phyloP scores from a whole-genome alignment of 2,329 filamentous ascomycete species.

The Chrysoporthe deuterocubensis region DNA sequence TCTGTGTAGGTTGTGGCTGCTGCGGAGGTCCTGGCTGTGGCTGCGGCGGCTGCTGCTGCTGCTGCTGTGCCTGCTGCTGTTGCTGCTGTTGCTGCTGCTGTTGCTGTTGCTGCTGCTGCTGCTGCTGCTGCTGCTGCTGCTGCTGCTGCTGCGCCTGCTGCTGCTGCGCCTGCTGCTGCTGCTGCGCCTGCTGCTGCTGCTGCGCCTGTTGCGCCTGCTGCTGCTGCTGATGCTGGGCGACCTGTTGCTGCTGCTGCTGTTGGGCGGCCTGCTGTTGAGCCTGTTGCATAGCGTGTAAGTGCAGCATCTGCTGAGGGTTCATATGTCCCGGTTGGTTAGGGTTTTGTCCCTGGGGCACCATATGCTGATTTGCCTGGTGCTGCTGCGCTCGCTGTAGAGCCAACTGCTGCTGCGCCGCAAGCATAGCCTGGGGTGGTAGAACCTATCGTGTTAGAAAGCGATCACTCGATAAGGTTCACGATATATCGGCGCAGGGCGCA shows the following conservation, averaged over 20 bases:
- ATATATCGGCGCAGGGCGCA: conserved; percentile 25
- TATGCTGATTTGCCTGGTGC: conserved; percentile 45
- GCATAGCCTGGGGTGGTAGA: conserved; percentile 42
- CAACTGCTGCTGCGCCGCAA: conserved; percentile 53
- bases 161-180: conserved; percentile 41
- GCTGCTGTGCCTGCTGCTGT: conserved; percentile 25
- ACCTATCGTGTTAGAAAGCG: conserved; percentile 7
- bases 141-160: conserved; percentile 48
- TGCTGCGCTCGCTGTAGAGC: conserved; percentile 43
- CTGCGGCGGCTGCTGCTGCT: conserved; percentile 35
- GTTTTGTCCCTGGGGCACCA: conserved; percentile 47
- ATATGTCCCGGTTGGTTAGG: conserved; percentile 54
- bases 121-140: conserved; percentile 40
- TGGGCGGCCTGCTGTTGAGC: conserved; percentile 34
- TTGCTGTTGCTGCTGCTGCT: conserved; percentile 44
- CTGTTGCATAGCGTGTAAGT: conserved; percentile 45
- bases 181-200: conserved; percentile 40
- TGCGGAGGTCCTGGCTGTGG: conserved; percentile 27
- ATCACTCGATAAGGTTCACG: conserved; percentile 23
- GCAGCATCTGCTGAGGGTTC: conserved; percentile 49
- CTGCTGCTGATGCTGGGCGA: conserved; percentile 47
- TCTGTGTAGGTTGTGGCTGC: conserved; percentile 32
- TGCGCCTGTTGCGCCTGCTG: conserved; percentile 41
- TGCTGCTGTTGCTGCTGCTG: conserved; percentile 40
- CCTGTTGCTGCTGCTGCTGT: conserved; percentile 36